Conservation (phyloP, 352 stramenopile species). For the Globisporangium iwayamae region DNA sequence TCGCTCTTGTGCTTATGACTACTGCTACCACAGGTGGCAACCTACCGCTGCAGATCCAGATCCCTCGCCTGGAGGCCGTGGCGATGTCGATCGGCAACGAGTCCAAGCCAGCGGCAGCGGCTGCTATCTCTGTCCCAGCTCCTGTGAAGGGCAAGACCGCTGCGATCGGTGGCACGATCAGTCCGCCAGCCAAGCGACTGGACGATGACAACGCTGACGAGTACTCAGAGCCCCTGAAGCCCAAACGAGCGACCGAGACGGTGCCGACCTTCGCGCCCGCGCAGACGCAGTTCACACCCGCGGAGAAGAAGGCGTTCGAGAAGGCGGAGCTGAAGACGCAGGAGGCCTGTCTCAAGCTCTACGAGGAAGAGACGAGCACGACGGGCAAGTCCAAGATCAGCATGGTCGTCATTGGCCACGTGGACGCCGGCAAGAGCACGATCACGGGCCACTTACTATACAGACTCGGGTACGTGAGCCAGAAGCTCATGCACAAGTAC, state of each 20-base stretch:
- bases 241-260: conserved; percentile 21
- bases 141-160: conserved; percentile 44
- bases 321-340: conserved; percentile 71
- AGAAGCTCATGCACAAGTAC: conserved; percentile 89
- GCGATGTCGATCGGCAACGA: conserved; percentile 46
- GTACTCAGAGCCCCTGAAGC: conserved; percentile 17
- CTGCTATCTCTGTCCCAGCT: conserved; percentile 6
- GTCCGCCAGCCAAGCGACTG: conserved; percentile 2
- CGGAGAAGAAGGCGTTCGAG: conserved; percentile 65
- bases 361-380: conserved; percentile 37
- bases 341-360: conserved; percentile 37
- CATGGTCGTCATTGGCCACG: conserved; percentile 96
- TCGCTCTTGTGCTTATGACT: neutral
- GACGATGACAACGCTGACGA: neutral
- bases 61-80: conserved; percentile 60
- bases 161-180: conserved; percentile 35
- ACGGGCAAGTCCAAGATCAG: conserved; percentile 83
- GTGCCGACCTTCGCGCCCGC: conserved; percentile 27
- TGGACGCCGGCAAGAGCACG: conserved; percentile 97
- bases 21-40: conserved; percentile 18
- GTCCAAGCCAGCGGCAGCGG: conserved; percentile 9
- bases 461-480: conserved; percentile 85
- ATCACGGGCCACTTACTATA: conserved; percentile 96
- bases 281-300: conserved; percentile 47
- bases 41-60: conserved; percentile 61